Evolutionary conservation across 1,284 basidiomycete genomes (phyloP), one percentile per base, ranked within the genome.

Genomic region (Bondarzewia mesenterica): DNA sequence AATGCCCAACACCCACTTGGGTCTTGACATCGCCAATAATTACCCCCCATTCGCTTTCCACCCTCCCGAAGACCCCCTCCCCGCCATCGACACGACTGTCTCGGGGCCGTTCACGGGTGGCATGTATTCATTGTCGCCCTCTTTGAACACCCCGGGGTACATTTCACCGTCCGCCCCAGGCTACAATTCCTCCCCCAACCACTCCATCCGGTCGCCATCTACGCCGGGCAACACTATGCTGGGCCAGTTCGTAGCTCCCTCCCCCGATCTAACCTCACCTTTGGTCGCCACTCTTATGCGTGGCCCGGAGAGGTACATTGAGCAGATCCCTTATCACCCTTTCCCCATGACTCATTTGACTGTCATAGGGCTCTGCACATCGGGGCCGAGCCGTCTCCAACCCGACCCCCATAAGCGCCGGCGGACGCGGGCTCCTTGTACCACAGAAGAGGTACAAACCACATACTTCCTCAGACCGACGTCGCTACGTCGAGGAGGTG

Each of bases 401-500:
- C 45, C 6, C 38, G 20, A 18, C 20, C 12, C n/a, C 21, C 38
- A 18, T 40, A 10, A 40, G 10, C 38, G 14, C 38, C 38, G n/a
- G 16, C 10, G 25, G n/a, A 25, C 51, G 51, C 20, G 58, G 60
- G 1, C 50, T 44, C 5, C 47, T 66, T 21, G 62, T 88, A 10
- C 83, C 80, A 5, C 85, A 88, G 61, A 64, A 56, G 37, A 76
- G 82, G 62, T 88, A 88, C 59, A 75, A 75, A 52, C 85, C 85
- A 1, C 80, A 83, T 56, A 88, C 85, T 5, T 78, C 78, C 47
- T 84, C 80, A 50, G 85, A 88, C 59, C 73, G 77, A 27, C 75
- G 78, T 32, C 78, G 84, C 26, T 88, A 88, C 54, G 82, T 88
- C 32, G 79, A 79, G 47, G 80, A 85, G 43, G 77, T 81, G 29